Evolutionary conservation across 73 alveolate genomes (phyloP).

Genomic region (Tetrahymena malaccensis): DNA sequence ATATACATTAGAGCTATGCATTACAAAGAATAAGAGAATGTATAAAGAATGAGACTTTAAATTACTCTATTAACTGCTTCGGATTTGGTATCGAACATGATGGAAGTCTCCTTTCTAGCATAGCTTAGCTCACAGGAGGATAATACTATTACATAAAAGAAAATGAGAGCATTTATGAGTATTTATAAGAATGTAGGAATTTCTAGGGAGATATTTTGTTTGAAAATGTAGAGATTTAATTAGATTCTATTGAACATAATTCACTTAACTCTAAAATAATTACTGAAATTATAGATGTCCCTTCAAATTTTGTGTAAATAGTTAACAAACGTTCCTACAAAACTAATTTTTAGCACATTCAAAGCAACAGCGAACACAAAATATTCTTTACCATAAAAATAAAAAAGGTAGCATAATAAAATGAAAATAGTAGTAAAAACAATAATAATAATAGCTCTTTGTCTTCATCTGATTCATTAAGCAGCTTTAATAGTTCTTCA

Average conservation of each 20-base stretch:
- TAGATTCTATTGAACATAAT: neutral
- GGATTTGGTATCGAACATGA: neutral
- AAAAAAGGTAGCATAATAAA: neutral
- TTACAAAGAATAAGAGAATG: neutral
- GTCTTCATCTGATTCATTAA: neutral
- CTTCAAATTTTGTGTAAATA: neutral
- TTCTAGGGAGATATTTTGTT: neutral
- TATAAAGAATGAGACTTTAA: neutral
- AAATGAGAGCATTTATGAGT: neutral
- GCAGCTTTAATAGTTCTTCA: neutral
- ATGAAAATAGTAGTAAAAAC: too few species aligned
- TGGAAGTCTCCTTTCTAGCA: neutral
- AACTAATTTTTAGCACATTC: neutral
- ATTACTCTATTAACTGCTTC: neutral
- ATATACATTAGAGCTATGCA: neutral
- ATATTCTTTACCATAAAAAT: neutral
- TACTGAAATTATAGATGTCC: neutral
- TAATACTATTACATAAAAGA: neutral
- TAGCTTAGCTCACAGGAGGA: neutral
- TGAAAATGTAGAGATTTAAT: neutral
- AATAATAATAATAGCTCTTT: neutral
- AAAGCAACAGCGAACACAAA: neutral
- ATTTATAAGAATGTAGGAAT: neutral
- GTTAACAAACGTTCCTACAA: neutral
- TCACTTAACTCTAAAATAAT: neutral